Percentiles rank a stretch among this genome's conserved stretches.
Evolutionary conservation across 2,329 filamentous ascomycete genomes (phyloP).

Genomic region (Dothistroma septosporum): DNA sequence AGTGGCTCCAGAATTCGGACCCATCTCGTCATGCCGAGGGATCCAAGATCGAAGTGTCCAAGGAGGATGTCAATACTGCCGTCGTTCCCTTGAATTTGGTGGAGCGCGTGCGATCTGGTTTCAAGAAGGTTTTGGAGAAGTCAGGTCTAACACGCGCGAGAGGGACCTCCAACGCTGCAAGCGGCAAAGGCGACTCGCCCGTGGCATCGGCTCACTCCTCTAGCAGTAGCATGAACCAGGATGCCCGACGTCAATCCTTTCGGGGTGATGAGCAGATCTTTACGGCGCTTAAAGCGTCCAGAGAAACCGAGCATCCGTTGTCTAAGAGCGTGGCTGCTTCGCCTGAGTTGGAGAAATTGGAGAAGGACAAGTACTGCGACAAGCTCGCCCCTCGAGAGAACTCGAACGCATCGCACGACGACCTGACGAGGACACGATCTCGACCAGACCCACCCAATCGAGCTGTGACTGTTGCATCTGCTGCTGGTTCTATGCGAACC

Average conservation of each 20-base stretch:
- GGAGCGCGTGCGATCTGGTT: conserved; percentile 68
- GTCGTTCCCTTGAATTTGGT: conserved; percentile 86
- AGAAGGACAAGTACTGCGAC: conserved; percentile 21
- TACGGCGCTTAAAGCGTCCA: conserved; percentile 47
- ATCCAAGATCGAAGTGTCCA: conserved; percentile 86
- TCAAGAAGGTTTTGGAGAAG: conserved; percentile 44
- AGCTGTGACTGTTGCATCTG: conserved; percentile 40
- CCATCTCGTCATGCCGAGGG: conserved; percentile 72
- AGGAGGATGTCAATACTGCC: conserved; percentile 81
- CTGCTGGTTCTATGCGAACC: conserved; percentile 43
- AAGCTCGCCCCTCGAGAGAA: conserved; percentile 12
- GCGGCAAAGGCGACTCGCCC: conserved; percentile 52
- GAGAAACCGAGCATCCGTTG: conserved; percentile 64
- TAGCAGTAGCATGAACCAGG: conserved; percentile 53
- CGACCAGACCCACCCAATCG: conserved; percentile 36
- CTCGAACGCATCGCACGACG: conserved; percentile 13
- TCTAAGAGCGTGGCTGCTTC: conserved; percentile 70
- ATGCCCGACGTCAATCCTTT: conserved; percentile 54
- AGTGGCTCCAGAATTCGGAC: conserved; percentile 94
- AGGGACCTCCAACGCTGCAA: conserved; percentile 52
- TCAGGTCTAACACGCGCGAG: conserved; percentile 30
- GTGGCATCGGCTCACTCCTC: conserved; percentile 52
- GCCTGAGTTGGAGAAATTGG: conserved; percentile 46
- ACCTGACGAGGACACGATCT: conserved; percentile 22
- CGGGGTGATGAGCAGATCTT: conserved; percentile 56